Base-by-base conservation (phyloP, 2,329 filamentous ascomycete species). In the Epicoccum nigrum region DNA sequence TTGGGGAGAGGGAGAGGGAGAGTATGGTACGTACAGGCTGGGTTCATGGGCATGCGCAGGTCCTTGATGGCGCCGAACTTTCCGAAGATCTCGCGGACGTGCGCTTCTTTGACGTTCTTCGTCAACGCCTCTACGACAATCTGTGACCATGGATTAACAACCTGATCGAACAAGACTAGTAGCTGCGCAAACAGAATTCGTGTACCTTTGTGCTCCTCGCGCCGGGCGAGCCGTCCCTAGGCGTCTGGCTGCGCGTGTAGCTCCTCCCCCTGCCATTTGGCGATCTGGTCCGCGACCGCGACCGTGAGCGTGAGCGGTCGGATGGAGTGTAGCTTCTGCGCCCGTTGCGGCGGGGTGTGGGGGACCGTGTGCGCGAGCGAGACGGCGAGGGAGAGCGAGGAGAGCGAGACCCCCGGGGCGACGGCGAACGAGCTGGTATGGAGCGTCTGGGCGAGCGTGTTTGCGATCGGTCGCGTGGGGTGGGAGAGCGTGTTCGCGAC, bases 111-210 rank as follows among this genome's bases (percentile, higher is more conserved):
- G 63, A 99, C 88, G 67, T 96, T 97, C 74, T 95, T 96, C 4
- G 93, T 96, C 67, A 99, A 81, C 57, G 95, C 92, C 74, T 99
- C 94, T 38, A 99, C 89, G 15, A 99, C 91, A 70, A 99, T 92
- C 90, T 97, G 54, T 12, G 15, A 23, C 11, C 8, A 35, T 59
- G 11, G 28, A 34, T 55, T 57, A 34, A 57, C 15, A 16, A 32
- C 20, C 11, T 28, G 19, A n/a, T n/a, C 7, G 13, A 30, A 31
- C 31, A 17, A 54, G 52, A 49, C 51, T 50, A 30, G 28, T 13
- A 6, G 7, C 19, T 17, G 34, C 20, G 23, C 23, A 17, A 13
- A 15, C 1, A 16, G 13, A 16, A 33, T 12, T 13, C 27, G 23
- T 64, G 33, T 58, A 74, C 73, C 64, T 76, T 76, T 50, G 74